Evolutionary conservation across 2,329 filamentous ascomycete genomes (phyloP), one percentile per base, ranked within the genome.

Genomic region (Phyllosticta citribraziliensis): DNA sequence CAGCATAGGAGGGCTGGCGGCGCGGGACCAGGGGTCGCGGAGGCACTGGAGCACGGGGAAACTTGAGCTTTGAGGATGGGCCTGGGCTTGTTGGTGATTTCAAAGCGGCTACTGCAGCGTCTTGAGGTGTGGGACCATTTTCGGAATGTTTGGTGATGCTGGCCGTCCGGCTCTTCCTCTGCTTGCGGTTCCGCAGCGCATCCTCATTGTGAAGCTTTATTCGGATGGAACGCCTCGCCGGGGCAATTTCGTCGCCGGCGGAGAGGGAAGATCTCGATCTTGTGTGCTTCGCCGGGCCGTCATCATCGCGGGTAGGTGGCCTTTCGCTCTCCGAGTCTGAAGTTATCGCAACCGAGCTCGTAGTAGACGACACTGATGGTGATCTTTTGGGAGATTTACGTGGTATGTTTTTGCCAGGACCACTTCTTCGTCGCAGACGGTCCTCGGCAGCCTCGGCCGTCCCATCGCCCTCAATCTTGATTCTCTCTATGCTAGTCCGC

Each of bases 1-100:
- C 66, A 52, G 90, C 83, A 72, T 96, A 97, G 0, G 92, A 97
- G 20, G 92, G 91, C 69, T 96, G 89, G 60, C 92, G 87, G 64
- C 87, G 85, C 27, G 94, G 94, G 60, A 99, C 89, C 57, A 99
- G 79, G 3, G 94, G 94, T 63, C 93, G 84, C 54, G 94, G 94
- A 55, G 94, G 92, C 50, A 89, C 88, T 20, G 92, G 93, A 25
- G 89, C 88, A 71, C 91, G 90, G 58, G 94, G 93, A 72, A 97
- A 99, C 74, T 87, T 91, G 17, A 62, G 27, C 66, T 79, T 69
- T 82, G 85, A 65, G 79, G 77, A 65, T 27, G 70, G 67, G 25
- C 86, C 82, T 58, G 91, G 88, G 27, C 92, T 96, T 3, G 91
- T 95, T 2, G 94, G 94, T 14, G 94, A 97, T 73, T 99, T 99